Evolutionary conservation across 2,329 filamentous ascomycete species (phyloP).

Genomic region (Ceratocystis huliohia): DNA sequence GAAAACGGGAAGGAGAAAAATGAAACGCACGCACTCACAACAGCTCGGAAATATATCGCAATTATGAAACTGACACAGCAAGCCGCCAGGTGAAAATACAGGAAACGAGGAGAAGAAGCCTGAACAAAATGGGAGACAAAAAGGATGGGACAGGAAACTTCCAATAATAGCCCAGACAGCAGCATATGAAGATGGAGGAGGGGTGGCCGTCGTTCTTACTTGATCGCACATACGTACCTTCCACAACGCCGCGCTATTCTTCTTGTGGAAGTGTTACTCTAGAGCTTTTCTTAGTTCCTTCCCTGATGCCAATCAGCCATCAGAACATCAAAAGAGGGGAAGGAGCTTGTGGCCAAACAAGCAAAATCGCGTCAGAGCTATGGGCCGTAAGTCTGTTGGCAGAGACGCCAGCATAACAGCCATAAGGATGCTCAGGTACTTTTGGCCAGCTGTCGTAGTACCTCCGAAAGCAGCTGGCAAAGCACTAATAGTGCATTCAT

Average conservation of each 20-base stretch:
- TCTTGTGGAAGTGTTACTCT: neutral
- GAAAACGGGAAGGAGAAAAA: neutral
- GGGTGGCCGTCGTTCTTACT: neutral
- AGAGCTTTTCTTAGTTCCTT: neutral
- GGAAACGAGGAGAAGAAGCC: neutral
- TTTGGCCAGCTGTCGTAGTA: neutral
- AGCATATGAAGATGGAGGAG: neutral
- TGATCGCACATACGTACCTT: too few relatives aligned
- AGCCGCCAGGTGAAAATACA: neutral
- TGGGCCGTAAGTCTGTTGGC: neutral
- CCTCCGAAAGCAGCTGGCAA: neutral
- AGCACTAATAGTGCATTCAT: slow-evolving; percentile 5
- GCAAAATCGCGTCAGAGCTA: neutral
- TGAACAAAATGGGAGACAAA: neutral
- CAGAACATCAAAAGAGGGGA: neutral
- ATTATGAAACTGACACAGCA: neutral
- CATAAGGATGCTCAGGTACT: neutral
- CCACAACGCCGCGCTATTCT: neutral
- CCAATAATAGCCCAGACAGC: neutral
- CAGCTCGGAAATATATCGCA: neutral
- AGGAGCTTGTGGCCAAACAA: neutral
- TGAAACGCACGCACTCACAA: neutral
- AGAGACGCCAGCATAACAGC: neutral
- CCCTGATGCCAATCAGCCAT: neutral
- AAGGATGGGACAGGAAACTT: neutral